Percentiles rank a stretch among this genome's conserved stretches.
These are phyloP conservation scores for Rhynchosporium graminicola DNA, from an alignment of 2,329 filamentous ascomycete genomes.

Conservation along the genomic window DNA sequence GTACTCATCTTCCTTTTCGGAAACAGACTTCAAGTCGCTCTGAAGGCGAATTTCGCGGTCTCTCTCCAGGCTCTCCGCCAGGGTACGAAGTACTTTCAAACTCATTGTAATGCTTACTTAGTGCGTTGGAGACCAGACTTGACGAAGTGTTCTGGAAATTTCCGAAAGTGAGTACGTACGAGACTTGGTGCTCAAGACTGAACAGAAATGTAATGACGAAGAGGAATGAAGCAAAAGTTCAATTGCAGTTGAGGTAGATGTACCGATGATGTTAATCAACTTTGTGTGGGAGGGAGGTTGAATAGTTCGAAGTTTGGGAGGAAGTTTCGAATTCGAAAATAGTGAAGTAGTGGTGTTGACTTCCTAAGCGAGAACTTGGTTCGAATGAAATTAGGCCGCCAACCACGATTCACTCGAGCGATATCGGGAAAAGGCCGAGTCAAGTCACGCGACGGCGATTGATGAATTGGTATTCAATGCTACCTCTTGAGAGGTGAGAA, in stretches of 20 bases:
- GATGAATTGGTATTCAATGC: not conserved
- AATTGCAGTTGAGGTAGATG: too few species aligned
- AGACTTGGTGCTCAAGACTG: too few species aligned
- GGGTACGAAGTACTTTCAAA: not conserved
- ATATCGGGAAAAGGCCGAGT: not conserved
- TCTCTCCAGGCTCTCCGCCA: not conserved
- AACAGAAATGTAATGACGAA: too few species aligned
- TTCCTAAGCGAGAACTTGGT: slow-evolving; percentile 3
- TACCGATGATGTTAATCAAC: too few species aligned
- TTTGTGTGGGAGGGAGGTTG: too few species aligned
- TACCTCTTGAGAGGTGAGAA: not conserved
- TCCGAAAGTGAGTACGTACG: too few species aligned
- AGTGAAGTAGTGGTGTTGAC: too few species aligned
- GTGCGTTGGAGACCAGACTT: too few species aligned
- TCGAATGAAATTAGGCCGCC: not conserved
- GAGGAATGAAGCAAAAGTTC: too few species aligned
- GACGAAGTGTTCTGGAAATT: not conserved
- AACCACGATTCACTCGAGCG: not conserved
- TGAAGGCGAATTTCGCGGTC: not conserved
- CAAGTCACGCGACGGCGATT: not conserved
- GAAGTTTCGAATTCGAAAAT: too few species aligned
- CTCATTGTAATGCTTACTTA: too few species aligned
- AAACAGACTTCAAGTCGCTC: not conserved
- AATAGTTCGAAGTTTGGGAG: too few species aligned
- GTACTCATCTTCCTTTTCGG: not conserved